These are phyloP conservation scores for Erodium trifolium DNA, from an alignment of 441 rosid genomes.

Conservation along the genomic window DNA sequence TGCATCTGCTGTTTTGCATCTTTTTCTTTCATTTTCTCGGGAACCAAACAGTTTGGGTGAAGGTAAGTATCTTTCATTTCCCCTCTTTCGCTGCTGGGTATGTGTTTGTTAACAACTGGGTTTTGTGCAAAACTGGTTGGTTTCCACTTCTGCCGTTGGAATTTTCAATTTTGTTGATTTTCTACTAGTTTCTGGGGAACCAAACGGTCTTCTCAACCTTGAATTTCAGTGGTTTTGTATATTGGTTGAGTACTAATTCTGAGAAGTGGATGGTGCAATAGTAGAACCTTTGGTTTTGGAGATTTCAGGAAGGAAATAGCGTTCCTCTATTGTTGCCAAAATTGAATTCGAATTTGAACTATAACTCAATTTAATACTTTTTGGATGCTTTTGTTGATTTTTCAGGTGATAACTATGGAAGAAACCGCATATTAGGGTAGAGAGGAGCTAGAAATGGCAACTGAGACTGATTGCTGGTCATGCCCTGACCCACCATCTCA, in stretches of 20 bases:
- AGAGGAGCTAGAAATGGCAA: conserved; percentile 5
- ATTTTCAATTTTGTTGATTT: neutral
- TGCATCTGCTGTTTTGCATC: neutral
- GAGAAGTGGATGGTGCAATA: neutral
- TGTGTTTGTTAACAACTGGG: neutral
- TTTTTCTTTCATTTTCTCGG: neutral
- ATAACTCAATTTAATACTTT: neutral
- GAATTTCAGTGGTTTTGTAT: neutral
- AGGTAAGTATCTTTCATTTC: neutral
- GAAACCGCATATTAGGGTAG: neutral
- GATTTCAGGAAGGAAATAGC: neutral
- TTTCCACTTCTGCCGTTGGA: neutral
- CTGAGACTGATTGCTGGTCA: conserved; percentile 7
- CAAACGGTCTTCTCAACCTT: neutral
- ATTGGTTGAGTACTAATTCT: neutral
- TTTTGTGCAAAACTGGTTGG: neutral
- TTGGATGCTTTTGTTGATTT: neutral
- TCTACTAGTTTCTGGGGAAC: neutral
- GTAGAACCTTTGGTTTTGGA: neutral
- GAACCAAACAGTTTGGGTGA: neutral
- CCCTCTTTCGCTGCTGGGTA: neutral
- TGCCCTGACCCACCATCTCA: conserved; percentile 7
- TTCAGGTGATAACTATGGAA: conserved; percentile 3
- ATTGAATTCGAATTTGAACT: neutral
- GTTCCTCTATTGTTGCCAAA: neutral